Base-by-base conservation (phyloP, 495 filamentous ascomycete genomes). In the Xeromyces bisporus region DNA sequence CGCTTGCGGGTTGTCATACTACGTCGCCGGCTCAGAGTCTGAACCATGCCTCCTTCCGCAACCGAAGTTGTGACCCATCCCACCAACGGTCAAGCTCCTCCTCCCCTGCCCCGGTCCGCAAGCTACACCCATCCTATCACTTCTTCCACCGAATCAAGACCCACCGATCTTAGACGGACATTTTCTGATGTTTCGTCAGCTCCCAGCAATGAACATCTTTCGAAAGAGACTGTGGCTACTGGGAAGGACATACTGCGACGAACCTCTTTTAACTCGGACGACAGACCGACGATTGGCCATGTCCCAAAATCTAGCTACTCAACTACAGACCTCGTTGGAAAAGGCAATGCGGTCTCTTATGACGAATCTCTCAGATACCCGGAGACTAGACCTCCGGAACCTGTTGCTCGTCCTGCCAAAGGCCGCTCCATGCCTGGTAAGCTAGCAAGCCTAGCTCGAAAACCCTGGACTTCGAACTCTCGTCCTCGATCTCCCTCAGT, bases 381-480 rank as follows among this genome's bases (percentile, higher is more conserved):
- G 11, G 43, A 55, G 38, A 56, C 56, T 4, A 47, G 42, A 36
- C 45, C 53, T 2, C 55, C 53, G 3, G 56, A 58, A 33, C 56
- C 54, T 3, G 53, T 51, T 10, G 52, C 44, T 18, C 56, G 56
- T 27, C 58, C 55, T n/a, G 53, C 58, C 1, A 66, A 63, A 33
- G 41, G 48, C 15, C 58, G 58, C 26, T 60, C 63, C 3, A 67
- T 76, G 43, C 73, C 75, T 3, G 73, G 72, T 25, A 69, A 75
- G 16, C 64, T 82, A 43, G 67, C 71, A 35, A 72, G 59, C 36
- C 64, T 81, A 39, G 71, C 76, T 8, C 68, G 67, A 38, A 69
- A 69, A 44, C 73, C 77, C 26, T 82, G 77, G 76, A 67, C 68
- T 9, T 55, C 68, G 6, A 55, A 51, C 26, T 77, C 76, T 13